phyloP scores from a whole-genome alignment of 306 rosid genomes.

The Glycyrrhiza uralensis region DNA sequence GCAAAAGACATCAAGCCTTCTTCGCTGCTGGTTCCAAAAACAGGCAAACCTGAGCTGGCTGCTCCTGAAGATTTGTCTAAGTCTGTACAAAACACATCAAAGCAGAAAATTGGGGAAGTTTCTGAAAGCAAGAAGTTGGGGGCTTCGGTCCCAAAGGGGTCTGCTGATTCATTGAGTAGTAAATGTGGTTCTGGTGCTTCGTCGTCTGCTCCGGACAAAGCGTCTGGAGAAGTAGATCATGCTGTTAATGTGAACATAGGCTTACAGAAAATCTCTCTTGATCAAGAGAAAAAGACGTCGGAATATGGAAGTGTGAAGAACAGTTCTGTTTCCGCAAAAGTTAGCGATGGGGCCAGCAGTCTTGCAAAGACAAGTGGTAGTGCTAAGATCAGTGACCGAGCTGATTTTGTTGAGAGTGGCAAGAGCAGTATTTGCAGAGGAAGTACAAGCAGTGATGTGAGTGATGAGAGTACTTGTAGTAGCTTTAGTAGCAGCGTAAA shows the following conservation, averaged over 20 bases:
- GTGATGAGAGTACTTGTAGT: constrained; percentile 96
- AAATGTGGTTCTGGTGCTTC: constrained; percentile 51
- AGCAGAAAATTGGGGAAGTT: constrained; percentile 44
- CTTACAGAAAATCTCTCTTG: constrained; percentile 54
- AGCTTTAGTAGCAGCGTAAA: constrained; percentile 87
- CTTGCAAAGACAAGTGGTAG: constrained; percentile 90
- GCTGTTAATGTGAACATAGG: constrained; percentile 52
- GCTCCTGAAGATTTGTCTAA: constrained; percentile 39
- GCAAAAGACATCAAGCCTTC: constrained; percentile 46
- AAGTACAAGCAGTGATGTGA: constrained; percentile 96
- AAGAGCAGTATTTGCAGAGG: constrained; percentile 95
- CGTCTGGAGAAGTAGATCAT: constrained; percentile 40
- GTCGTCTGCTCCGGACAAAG: constrained; percentile 46
- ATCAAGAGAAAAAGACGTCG: constrained; percentile 75
- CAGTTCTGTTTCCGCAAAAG: constrained; percentile 85
- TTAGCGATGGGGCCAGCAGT: constrained; percentile 83
- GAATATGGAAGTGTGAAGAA: constrained; percentile 78
- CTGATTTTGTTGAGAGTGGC: constrained; percentile 88
- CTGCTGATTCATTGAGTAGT: constrained; percentile 50
- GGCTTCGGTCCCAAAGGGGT: constrained; percentile 38
- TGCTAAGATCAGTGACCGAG: constrained; percentile 83
- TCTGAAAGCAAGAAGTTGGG: constrained; percentile 45
- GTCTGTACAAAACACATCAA: constrained; percentile 37
- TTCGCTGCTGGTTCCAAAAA: constrained; percentile 31
- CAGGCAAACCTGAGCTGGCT: constrained; percentile 41